Conservation (phyloP, 2,329 filamentous ascomycete genomes). For the Alternaria ethzedia region DNA sequence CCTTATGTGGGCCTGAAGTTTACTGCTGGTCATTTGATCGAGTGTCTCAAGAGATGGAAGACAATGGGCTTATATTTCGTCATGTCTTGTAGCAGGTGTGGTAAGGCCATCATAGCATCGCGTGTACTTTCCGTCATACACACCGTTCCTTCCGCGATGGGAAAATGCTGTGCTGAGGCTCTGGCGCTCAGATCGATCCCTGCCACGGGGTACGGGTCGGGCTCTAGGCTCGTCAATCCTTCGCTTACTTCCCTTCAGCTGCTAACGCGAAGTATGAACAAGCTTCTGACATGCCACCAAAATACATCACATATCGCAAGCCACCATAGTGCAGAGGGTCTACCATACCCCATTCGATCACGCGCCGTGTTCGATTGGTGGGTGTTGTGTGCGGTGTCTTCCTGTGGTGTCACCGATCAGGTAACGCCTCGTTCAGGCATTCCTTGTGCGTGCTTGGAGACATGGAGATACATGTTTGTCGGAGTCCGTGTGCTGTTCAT, state of each 20-base stretch:
- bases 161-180: conserved; percentile 17
- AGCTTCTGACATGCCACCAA: conserved; percentile 27
- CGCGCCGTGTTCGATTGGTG: conserved; percentile 5
- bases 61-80: not conserved
- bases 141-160: not conserved
- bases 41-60: not conserved
- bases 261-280: conserved; percentile 16
- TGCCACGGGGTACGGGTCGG: conserved; percentile 8
- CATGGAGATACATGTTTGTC: conserved; percentile 6
- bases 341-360: conserved; percentile 13
- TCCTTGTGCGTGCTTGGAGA: conserved; percentile 7
- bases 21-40: not conserved
- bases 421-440: conserved; percentile 16
- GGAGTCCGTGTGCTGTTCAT: conserved; percentile 13
- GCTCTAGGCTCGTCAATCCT: conserved; percentile 17
- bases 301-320: conserved; percentile 18
- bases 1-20: not conserved
- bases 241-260: conserved; percentile 21
- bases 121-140: not conserved
- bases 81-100: not conserved
- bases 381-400: conserved; percentile 7
- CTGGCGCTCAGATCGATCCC: conserved; percentile 16
- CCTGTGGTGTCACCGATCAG: conserved; percentile 6
- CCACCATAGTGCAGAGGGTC: conserved; percentile 8
- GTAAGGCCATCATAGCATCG: not conserved